Percentiles rank a stretch among this genome's conserved stretches.
These are phyloP conservation scores for Piper longum DNA, from an alignment of 164 flowering plant species.

Conservation along the genomic window DNA sequence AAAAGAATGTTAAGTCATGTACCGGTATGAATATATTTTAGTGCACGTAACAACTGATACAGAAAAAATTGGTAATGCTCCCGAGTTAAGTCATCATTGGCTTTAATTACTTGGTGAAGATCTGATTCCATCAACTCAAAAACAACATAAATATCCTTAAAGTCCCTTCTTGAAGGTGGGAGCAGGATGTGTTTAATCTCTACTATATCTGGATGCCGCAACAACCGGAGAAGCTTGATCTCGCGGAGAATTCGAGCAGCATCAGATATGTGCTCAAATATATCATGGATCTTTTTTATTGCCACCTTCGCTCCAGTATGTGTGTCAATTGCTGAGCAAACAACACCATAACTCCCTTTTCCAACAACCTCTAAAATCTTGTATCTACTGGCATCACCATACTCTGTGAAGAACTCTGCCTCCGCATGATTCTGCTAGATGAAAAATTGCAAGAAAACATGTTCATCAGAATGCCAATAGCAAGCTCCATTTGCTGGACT, in stretches of 20 bases:
- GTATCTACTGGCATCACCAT: conserved; percentile 12
- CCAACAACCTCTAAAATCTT: conserved; percentile 13
- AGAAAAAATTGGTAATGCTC: conserved; percentile 92
- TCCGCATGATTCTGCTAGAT: conserved; percentile 7
- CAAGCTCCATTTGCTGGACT: too few relatives aligned
- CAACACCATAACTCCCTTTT: conserved; percentile 16
- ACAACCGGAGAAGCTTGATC: conserved; percentile 80
- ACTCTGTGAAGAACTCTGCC: conserved; percentile 12
- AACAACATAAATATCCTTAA: conserved; percentile 82
- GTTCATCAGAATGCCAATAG: too few relatives aligned
- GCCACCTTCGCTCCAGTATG: conserved; percentile 15
- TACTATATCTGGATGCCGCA: conserved; percentile 87
- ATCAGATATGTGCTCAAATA: conserved; percentile 27
- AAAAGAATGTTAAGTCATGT: not conserved
- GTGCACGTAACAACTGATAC: conserved; percentile 77
- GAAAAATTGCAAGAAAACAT: not conserved
- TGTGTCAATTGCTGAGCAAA: conserved; percentile 14
- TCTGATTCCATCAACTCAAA: conserved; percentile 97
- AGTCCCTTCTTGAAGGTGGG: conserved; percentile 77
- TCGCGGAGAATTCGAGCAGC: conserved; percentile 88
- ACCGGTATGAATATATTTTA: conserved; percentile 92
- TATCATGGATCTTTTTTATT: conserved; percentile 14
- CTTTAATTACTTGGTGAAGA: conserved; percentile 89
- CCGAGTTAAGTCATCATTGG: conserved; percentile 74
- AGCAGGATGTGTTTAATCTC: conserved; percentile 89